Conservation (phyloP, 768 basidiomycete genomes). For the Mycena olivaceomarginata region DNA sequence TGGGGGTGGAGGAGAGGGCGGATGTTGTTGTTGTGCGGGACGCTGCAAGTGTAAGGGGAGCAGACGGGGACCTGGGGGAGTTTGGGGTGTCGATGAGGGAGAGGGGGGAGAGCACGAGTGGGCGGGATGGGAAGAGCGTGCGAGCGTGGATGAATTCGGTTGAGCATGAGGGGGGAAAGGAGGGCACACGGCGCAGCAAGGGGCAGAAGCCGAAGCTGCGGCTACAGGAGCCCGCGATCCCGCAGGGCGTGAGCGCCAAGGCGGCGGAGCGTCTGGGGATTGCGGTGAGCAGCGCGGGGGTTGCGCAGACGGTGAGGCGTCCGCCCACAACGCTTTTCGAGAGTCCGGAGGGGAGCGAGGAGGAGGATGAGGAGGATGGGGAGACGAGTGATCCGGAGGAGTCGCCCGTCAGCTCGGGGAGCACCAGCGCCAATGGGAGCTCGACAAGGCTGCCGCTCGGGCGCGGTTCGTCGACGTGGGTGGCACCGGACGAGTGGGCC, state of each 20-base stretch:
- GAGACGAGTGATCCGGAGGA: constrained; percentile 4
- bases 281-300: constrained; percentile 19
- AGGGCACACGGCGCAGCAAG: background rate
- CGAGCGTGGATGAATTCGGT: constrained; percentile 22
- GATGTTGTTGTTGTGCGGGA: background rate
- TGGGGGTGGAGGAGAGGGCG: constrained; percentile 18
- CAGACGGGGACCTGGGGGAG: constrained; percentile 2
- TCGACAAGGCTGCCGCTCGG: background rate
- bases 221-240: constrained; percentile 32
- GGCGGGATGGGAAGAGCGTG: background rate
- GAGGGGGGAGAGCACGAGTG: background rate
- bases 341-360: constrained; percentile 40
- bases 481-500: constrained; percentile 42
- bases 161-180: constrained; percentile 2
- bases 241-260: constrained; percentile 42
- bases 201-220: background rate
- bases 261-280: constrained; percentile 44
- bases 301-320: constrained; percentile 14
- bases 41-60: background rate
- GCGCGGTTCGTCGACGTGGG: constrained; percentile 37
- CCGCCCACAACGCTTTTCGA: constrained; percentile 32
- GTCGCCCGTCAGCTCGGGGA: background rate
- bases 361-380: constrained; percentile 29
- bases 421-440: background rate
- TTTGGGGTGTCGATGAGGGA: background rate